Evolutionary conservation across 495 filamentous ascomycete species (phyloP), one percentile per base, ranked within the genome.

Genomic region (Cercophora sp.): DNA sequence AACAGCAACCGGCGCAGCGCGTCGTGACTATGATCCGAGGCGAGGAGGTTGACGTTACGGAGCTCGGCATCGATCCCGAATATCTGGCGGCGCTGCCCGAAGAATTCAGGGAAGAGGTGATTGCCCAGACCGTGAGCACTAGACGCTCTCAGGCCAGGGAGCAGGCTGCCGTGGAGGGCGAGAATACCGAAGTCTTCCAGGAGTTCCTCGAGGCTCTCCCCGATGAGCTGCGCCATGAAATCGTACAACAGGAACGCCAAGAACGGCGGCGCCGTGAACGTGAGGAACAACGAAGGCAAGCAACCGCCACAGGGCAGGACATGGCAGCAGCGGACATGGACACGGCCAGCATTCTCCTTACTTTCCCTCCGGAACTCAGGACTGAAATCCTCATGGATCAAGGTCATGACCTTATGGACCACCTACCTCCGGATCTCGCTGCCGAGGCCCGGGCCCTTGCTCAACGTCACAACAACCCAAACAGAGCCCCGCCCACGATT

Each of bases 181-280:
- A 94, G 64, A 84, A 88, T 61, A 87, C 90, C 2, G 91, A 94
- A 61, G 91, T 96, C 54, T 91, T 88, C 68, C 86, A 85, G 57
- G 93, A 99, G 59, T 99, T 99, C 69, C 75, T 99, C 20, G 87
- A 96, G 55, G 93, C 94, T 8, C 75, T 99, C 39, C 93, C 93
- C 3, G 79, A 83, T 0, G 92, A 96, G 42, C 89, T 99, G 35
- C 86, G 92, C 40, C 79, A 86, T 50, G 93, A 99, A 60, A 79
- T 99, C 35, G 79, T 96, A 2, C 83, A 89, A 57, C 88, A 96
- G 63, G 94, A 99, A 70, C 80, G 85, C 25, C 81, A 84, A 56
- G 94, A 96, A 58, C 87, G 91, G 41, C 88, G 93, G 40, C 89
- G 91, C 37, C 84, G 89, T 5, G 89, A 96, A 60, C 88, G 89